Conservation (phyloP, 352 stramenopile species). For the Globisporangium camurandrum region DNA sequence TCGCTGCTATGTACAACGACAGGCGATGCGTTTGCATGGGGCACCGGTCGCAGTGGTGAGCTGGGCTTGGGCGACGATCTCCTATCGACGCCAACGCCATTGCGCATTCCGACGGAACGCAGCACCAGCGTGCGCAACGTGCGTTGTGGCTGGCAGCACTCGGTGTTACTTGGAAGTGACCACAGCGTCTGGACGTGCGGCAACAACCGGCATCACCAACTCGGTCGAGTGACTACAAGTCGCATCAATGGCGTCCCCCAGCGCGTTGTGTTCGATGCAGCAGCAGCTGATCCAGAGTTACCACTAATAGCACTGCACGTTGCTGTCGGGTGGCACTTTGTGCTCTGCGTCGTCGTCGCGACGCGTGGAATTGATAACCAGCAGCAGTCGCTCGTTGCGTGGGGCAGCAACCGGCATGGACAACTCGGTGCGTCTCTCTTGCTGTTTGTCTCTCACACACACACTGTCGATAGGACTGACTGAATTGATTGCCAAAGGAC, state of each 20-base stretch:
- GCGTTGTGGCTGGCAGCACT: conserved; percentile 78
- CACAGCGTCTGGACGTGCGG: conserved; percentile 48
- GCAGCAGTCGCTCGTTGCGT: conserved; percentile 30
- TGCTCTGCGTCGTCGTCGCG: conserved; percentile 34
- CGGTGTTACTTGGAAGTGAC: conserved; percentile 34
- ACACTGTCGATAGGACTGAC: no score
- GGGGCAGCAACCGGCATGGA: conserved; percentile 73
- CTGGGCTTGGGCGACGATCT: conserved; percentile 39
- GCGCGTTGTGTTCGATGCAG: conserved; percentile 8
- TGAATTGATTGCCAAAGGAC: no score
- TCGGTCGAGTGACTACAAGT: conserved; percentile 23
- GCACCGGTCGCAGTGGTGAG: conserved; percentile 60
- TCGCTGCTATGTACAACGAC: conserved; percentile 43
- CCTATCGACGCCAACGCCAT: conserved; percentile 20
- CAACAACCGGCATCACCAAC: conserved; percentile 72
- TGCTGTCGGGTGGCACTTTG: conserved; percentile 72
- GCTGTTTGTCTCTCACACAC: no score
- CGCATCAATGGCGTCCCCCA: conserved; percentile 19
- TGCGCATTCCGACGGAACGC: conserved; percentile 13
- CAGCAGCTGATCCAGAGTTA: not conserved
- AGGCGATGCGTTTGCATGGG: conserved; percentile 58
- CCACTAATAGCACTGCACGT: conserved; percentile 25
- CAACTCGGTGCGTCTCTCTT: conserved; percentile 64
- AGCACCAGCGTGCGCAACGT: conserved; percentile 14
- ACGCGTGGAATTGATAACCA: no score